Base-by-base conservation (phyloP, 148 eudicot species). In the Dianthus caryophyllus region DNA sequence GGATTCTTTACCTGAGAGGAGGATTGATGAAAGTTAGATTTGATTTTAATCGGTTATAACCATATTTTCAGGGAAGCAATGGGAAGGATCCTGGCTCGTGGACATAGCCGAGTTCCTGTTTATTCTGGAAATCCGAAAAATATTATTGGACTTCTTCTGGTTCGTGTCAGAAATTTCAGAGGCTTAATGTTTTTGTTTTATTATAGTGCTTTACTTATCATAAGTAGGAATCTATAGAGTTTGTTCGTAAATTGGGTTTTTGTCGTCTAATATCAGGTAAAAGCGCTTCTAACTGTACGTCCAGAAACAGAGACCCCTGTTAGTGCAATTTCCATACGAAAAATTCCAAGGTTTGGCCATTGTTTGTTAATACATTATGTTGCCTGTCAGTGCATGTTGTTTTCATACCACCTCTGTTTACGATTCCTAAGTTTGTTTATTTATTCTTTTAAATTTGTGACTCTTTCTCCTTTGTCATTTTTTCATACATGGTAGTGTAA, bases 291-390 rank as follows among this genome's bases (percentile, higher is more conserved):
- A 61, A 89, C 98, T 17, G 98, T 93, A 61, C 76, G 96, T 51
- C 87, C 98, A 51, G 98, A 93, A 81, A 93, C 96, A n/a, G 98
- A 93, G 79, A 93, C 95, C 52, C 98, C 96, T 33, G 96, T 93
- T 7, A 88, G 98, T 80, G 94, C 98, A 67, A 91, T 93, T 69
- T 89, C 98, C 36, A 93, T 93, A 55, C 77, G 98, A 58, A 89
- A 83, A 77, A 86, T 93, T 71, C 98, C 98, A 60, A 83, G 98
- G 98, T 93, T 31, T 64, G 76, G 49, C 50, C 50, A 50, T n/a
- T 58, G 66, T 62, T 41, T 54, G n/a, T 50, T 65, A 39, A 24
- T 57, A 8, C 20, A 22, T 50, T 20, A 65, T 64, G 46, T 53
- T 65, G 1, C 18, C 21, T 33, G 10, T n/a, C n/a, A n/a, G n/a